phyloP scores from a whole-genome alignment of 108 stramenopile genomes.

The Chaetoceros muelleri region DNA sequence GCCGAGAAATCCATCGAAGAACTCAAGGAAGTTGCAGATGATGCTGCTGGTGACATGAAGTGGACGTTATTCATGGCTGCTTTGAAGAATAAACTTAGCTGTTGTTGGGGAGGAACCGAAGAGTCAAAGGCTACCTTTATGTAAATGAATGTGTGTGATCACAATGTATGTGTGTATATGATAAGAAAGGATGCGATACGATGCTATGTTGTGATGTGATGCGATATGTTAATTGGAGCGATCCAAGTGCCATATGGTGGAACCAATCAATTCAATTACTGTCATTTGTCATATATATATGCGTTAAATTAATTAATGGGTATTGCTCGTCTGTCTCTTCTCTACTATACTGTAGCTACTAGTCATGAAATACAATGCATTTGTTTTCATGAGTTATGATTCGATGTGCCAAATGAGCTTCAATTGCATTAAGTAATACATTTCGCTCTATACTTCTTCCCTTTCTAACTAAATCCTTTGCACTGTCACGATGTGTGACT shows the following conservation, averaged over 20 bases:
- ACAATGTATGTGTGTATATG: too few species aligned
- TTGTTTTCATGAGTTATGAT: slow-evolving; percentile 70
- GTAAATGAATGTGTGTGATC: too few species aligned
- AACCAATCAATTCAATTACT: too few species aligned
- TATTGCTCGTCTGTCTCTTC: too few species aligned
- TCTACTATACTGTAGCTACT: too few species aligned
- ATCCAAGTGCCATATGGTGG: too few species aligned
- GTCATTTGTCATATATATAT: too few species aligned
- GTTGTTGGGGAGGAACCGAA: not conserved
- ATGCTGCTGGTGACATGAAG: not conserved
- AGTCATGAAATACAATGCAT: slow-evolving; percentile 56
- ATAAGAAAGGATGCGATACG: too few species aligned
- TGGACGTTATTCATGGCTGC: not conserved
- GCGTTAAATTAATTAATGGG: too few species aligned
- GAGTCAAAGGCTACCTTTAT: not conserved
- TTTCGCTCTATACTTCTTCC: slow-evolving; percentile 64
- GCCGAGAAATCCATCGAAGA: not conserved
- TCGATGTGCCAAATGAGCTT: slow-evolving; percentile 71
- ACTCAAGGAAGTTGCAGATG: not conserved
- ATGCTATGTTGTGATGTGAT: too few species aligned
- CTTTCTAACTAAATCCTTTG: slow-evolving; percentile 61
- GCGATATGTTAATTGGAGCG: too few species aligned
- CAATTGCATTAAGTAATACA: slow-evolving; percentile 56
- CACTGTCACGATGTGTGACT: slow-evolving; percentile 66
- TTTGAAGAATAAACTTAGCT: not conserved